Evolutionary conservation across 345 rosid genomes (phyloP), one percentile per base, ranked within the genome.

Genomic region (Populus deltoides): DNA sequence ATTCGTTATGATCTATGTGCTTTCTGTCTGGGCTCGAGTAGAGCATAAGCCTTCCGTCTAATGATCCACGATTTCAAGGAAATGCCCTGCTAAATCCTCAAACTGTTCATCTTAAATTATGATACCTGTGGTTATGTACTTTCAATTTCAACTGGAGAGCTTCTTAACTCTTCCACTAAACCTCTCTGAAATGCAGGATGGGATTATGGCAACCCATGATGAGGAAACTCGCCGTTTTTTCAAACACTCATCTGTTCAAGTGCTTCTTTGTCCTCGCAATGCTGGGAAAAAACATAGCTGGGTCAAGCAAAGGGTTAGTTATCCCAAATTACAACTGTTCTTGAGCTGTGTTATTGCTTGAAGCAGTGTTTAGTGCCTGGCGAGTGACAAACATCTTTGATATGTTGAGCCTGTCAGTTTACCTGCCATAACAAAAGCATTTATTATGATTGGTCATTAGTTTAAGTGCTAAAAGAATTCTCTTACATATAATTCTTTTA

Each of bases 221-320:
- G 99, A 95, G 87, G 99, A 95, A 88, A 95, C 97, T 71, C 97
- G 98, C 27, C 90, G 90, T 16, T 93, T 87, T 86, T 95, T 95
- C 86, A 95, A 95, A 83, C 89, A 89, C 81, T 95, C 99, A 6
- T 95, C 99, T 17, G 98, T 95, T 80, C 93, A 90, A 77, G 97
- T 95, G 78, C 85, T 95, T 71, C 94, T 95, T 45, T 95, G 99
- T 81, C 97, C 98, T 66, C 93, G 99, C 16, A 80, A 79, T 84
- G 99, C 98, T 81, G 99, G 99, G 83, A 95, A 95, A 81, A 85
- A 84, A 47, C 96, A 92, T 86, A 95, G 99, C 79, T 95, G 97
- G 98, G 35, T 83, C 77, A 95, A 90, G 85, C 99, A 93, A 85
- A 92, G 81, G 91, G 98, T 95, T 82, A 66, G 85, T 75, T 63